Evolutionary conservation across 208 protist species (phyloP), one percentile per base, ranked within the genome.

Genomic region (Trypanosoma lewisi): DNA sequence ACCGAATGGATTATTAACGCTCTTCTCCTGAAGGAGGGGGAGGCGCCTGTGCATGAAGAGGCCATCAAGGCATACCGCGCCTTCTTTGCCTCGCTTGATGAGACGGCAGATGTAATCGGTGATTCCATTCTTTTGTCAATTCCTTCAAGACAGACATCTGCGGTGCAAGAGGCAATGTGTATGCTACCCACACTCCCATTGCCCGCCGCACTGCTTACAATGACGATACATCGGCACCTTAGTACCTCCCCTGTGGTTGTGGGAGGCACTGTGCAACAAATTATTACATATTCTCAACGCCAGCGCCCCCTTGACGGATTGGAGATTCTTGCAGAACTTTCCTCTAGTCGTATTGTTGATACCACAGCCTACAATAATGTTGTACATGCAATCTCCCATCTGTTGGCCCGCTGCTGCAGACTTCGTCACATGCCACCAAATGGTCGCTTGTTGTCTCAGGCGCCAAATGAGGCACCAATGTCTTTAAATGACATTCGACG

Each of bases 361-460:
- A 73, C 77, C 14, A 51, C 73, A 36, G 75, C 74, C 17, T 96
- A 85, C 67, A 83, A 75, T 60, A 81, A 92, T 12, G 66, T 96
- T 30, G 74, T 89, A 31, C 84, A 82, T 14, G 69, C 71, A 17
- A 78, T 92, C 9, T 64, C 84, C 5, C 61, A 90, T 48, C 39
- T 75, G 0, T 66, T 96, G 44, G 73, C 71, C 17, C 84, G 80
- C 19, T 90, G 70, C 56, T 87, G 91, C 66, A 79, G 76, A 11
- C 75, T 96, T 39, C 73, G 73, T 34, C 84, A 96, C 74, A 75
- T 96, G 60, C 89, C 89, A 9, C 77, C 79, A 7, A 96, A 96
- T 58, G 85, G 85, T 0, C 80, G 87, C 7, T 70, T 96, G 25
- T 57, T 74, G 60, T 62, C 73, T 34, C 66, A 77, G 30, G 68